Evolutionary conservation across 2,329 filamentous ascomycete genomes (phyloP), one percentile per base, ranked within the genome.

Genomic region (Byssoonygena ceratinophila): DNA sequence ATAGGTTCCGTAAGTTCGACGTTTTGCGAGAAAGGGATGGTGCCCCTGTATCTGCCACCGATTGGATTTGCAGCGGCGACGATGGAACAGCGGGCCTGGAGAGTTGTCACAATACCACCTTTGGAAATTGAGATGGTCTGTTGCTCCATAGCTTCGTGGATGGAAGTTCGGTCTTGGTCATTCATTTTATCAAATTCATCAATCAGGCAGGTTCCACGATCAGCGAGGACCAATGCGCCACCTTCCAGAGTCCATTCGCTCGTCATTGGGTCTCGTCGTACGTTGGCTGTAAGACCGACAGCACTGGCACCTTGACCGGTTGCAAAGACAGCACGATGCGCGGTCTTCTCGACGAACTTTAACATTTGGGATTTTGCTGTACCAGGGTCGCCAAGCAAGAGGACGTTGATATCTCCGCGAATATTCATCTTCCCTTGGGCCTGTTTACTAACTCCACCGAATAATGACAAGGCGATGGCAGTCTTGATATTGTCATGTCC

Each of bases 161-260:
- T 98, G 6, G 89, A 95, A 0, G 92, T 97, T 59, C 92, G 82
- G 68, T 98, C 92, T 66, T 97, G 89, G 67, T 98, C 92, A 68
- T 97, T 97, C 92, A 98, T 98, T 77, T 98, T 98, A 79, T 98
- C 92, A 63, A 98, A 98, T 71, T 98, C 92, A 63, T 98, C 92
- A 57, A 98, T 98, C 27, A 98, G 76, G 64, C 92, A 97, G 14
- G 88, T 95, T 37, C 92, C 92, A 59, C 87, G 85, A 67, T 98
- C 92, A 14, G 92, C 92, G 52, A 98, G 80, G 63, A 98, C 92
- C 9, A 98, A 77, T 3, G 92, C 92, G 64, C 92, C 92, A 57
- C 92, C 92, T 72, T 98, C 92, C 1, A 98, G 75, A 4, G 92
- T 97, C 91, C 92, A 98, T 71, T 98, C 92, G 67, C 85, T 87